Conservation (phyloP, 148 eudicot genomes). For the Nepenthes mirabilis region DNA sequence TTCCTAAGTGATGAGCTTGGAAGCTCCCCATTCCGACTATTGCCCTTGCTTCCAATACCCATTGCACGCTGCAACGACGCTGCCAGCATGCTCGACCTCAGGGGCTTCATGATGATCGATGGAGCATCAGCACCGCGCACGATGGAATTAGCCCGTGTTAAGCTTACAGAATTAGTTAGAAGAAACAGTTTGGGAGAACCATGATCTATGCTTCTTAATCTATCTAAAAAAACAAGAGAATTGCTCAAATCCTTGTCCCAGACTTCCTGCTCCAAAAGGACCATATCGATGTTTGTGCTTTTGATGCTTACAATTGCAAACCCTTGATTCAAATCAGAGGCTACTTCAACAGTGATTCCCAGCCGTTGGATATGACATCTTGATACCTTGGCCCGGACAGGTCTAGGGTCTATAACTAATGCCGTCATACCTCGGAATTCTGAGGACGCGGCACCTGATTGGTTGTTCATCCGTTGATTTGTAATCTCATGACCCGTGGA, state of each 20-base stretch:
- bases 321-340: slow-evolving; percentile 35
- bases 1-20: slow-evolving; percentile 32
- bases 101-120: slow-evolving; percentile 56
- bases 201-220: slow-evolving; percentile 19
- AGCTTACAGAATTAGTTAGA: slow-evolving; percentile 34
- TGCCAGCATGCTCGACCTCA: slow-evolving; percentile 81
- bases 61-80: slow-evolving; percentile 71
- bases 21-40: slow-evolving; percentile 28
- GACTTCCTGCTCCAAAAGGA: slow-evolving; percentile 69
- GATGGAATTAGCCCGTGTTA: slow-evolving; percentile 14
- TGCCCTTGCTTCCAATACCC: slow-evolving; percentile 64
- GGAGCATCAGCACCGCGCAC: slow-evolving; percentile 28
- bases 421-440: slow-evolving; percentile 69
- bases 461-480: slow-evolving; percentile 23
- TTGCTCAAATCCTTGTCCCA: slow-evolving; percentile 48
- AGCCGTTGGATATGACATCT: slow-evolving; percentile 69
- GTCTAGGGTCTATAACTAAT: slow-evolving; percentile 57
- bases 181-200: slow-evolving; percentile 51
- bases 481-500: slow-evolving; percentile 22
- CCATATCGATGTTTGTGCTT: slow-evolving; percentile 27
- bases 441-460: slow-evolving; percentile 21
- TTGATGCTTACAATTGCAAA: slow-evolving; percentile 19
- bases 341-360: slow-evolving; percentile 59
- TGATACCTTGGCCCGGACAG: slow-evolving; percentile 65
- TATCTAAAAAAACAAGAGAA: slow-evolving; percentile 16